A percentile compares a stretch with the other conserved stretches of the same genome.
phyloP scores from a whole-genome alignment of 345 rosid genomes.

The Euphorbia peplus region DNA sequence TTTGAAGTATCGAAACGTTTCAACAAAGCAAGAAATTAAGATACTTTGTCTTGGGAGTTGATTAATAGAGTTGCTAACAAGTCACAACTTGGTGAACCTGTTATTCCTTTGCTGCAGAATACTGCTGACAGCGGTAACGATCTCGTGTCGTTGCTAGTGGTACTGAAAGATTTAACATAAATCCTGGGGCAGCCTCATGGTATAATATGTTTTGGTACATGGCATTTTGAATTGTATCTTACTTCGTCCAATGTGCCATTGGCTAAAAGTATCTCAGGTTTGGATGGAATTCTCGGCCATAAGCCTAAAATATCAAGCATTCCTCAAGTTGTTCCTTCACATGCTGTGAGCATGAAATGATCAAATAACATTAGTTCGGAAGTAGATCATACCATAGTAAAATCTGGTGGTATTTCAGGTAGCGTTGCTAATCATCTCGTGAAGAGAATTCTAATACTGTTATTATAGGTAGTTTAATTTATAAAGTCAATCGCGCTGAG shows the following conservation, averaged over 20 bases:
- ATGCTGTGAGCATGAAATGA: conserved; percentile 11
- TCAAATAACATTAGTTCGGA: conserved; percentile 14
- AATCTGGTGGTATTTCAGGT: conserved; percentile 13
- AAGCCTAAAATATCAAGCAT: conserved; percentile 20
- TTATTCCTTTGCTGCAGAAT: conserved; percentile 13
- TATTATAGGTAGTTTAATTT: too few species aligned
- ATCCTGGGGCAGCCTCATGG: conserved; percentile 30
- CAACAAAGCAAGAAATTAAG: too few species aligned
- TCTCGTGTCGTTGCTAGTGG: conserved; percentile 10
- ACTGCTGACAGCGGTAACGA: conserved; percentile 4
- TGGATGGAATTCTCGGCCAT: conserved; percentile 15
- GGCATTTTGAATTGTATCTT: not conserved
- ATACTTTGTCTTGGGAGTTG: not conserved
- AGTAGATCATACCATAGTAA: conserved; percentile 5
- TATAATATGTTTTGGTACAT: conserved; percentile 7
- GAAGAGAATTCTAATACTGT: conserved; percentile 15
- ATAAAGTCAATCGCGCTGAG: too few species aligned
- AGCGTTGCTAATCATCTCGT: conserved; percentile 8
- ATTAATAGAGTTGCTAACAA: not conserved
- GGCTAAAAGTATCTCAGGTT: conserved; percentile 18
- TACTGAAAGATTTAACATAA: conserved; percentile 14
- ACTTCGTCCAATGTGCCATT: conserved; percentile 28
- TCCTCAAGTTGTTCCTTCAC: too few species aligned
- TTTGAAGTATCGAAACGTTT: too few species aligned
- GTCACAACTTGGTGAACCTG: conserved; percentile 1